Evolutionary conservation across 257 asterid genomes (phyloP).

Genomic region (Plantago major): DNA sequence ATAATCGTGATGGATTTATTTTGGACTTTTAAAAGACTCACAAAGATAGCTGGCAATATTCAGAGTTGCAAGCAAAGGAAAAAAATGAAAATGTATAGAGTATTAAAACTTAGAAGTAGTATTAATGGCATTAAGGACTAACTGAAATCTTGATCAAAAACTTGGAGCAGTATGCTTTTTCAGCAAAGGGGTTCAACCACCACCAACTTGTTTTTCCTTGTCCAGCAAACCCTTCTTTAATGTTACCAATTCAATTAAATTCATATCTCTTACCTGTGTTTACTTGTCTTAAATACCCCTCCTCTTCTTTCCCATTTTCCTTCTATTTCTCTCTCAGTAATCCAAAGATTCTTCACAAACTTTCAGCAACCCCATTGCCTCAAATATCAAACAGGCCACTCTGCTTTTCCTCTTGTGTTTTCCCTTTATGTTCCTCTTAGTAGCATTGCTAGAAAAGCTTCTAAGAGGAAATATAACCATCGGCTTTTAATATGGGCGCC

Average conservation of each 20-base stretch:
- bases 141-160: constrained; percentile 17
- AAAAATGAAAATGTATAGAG: no score
- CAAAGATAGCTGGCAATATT: constrained; percentile 1
- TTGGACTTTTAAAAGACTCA: not conserved
- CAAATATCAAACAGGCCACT: constrained; percentile 4
- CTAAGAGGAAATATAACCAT: not conserved
- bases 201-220: constrained; percentile 44
- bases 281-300: constrained; percentile 27
- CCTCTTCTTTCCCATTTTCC: constrained; percentile 12
- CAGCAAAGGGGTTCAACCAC: constrained; percentile 59
- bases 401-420: not conserved
- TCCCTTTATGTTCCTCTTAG: constrained; percentile 4
- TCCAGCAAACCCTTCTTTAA: constrained; percentile 24
- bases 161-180: constrained; percentile 7
- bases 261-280: constrained; percentile 37
- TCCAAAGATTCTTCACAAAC: constrained; percentile 9
- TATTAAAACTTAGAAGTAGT: no score
- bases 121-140: constrained; percentile 1
- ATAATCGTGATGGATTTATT: constrained; percentile 1
- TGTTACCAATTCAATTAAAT: constrained; percentile 20
- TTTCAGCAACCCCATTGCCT: constrained; percentile 12
- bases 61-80: constrained; percentile 7
- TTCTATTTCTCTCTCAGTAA: not conserved
- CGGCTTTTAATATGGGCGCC: not conserved
- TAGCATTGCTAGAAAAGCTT: not conserved